A percentile compares a stretch with the other conserved stretches of the same genome.
Conservation (phyloP, 331 rosid genomes). For the Arachis monticola region DNA sequence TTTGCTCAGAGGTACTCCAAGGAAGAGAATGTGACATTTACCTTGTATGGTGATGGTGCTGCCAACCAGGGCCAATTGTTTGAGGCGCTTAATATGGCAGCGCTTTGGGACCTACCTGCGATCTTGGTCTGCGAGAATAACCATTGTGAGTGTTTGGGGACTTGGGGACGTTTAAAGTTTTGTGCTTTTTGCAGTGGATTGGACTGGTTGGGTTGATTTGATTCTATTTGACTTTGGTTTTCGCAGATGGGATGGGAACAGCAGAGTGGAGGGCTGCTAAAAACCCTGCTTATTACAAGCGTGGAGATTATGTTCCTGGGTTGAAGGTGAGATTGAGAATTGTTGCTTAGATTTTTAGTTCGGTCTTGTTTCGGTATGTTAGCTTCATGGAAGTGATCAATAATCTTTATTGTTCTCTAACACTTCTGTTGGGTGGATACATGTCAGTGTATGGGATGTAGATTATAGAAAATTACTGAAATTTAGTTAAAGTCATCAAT, state of each 20-base stretch:
- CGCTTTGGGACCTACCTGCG: constrained; percentile 96
- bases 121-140: constrained; percentile 96
- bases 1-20: constrained; percentile 84
- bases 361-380: constrained; percentile 1
- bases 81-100: constrained; percentile 90
- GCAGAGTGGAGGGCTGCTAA: constrained; percentile 98
- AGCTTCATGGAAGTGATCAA: constrained; percentile 23
- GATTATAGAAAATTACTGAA: constrained; percentile 7
- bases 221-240: constrained; percentile 38
- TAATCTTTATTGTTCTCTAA: background rate
- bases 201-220: background rate
- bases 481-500: background rate
- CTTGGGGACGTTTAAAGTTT: background rate
- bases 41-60: constrained; percentile 90
- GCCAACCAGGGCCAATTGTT: constrained; percentile 96
- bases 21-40: constrained; percentile 75
- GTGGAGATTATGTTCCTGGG: constrained; percentile 97
- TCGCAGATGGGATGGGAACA: constrained; percentile 98
- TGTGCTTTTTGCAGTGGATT: background rate
- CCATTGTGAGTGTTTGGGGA: constrained; percentile 63
- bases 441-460: background rate
- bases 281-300: constrained; percentile 90
- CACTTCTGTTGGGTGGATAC: background rate
- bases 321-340: constrained; percentile 69
- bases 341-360: background rate